A percentile compares a stretch with the other conserved stretches of the same genome.
These are phyloP conservation scores for Leucaena leucocephala DNA, from an alignment of 306 rosid genomes.

Conservation along the genomic window DNA sequence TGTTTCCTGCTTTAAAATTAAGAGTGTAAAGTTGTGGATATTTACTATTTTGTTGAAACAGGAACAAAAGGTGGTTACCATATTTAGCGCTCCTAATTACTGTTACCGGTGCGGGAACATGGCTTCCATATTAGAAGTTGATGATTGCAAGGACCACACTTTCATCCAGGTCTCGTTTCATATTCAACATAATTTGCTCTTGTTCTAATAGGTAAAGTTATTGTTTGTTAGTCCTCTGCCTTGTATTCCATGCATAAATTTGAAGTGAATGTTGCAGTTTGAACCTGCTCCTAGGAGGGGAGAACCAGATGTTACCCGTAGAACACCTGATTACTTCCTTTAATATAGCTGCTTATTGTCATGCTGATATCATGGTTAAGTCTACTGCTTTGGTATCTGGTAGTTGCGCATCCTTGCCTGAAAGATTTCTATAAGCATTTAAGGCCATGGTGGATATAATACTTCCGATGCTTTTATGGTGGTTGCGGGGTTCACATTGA, in stretches of 20 bases:
- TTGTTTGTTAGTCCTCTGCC: constrained; percentile 17
- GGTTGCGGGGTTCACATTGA: constrained; percentile 51
- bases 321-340: constrained; percentile 98
- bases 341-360: constrained; percentile 49
- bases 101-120: constrained; percentile 99
- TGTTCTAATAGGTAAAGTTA: not conserved
- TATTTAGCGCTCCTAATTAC: constrained; percentile 98
- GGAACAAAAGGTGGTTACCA: constrained; percentile 99
- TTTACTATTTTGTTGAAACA: constrained; percentile 53
- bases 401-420: constrained; percentile 45
- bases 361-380: constrained; percentile 31
- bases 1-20: constrained; percentile 31
- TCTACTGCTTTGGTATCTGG: constrained; percentile 36
- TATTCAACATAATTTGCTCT: constrained; percentile 14
- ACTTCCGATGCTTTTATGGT: constrained; percentile 41
- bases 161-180: constrained; percentile 81
- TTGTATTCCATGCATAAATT: constrained; percentile 34
- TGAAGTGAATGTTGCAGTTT: constrained; percentile 60
- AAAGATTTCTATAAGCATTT: constrained; percentile 52
- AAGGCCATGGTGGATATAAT: constrained; percentile 42
- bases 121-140: constrained; percentile 99
- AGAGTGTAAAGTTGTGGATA: constrained; percentile 15
- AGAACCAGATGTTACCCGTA: constrained; percentile 98
- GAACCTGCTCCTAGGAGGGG: constrained; percentile 99
- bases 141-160: constrained; percentile 92